phyloP scores from a whole-genome alignment of 306 rosid species.

The Morella rubra region DNA sequence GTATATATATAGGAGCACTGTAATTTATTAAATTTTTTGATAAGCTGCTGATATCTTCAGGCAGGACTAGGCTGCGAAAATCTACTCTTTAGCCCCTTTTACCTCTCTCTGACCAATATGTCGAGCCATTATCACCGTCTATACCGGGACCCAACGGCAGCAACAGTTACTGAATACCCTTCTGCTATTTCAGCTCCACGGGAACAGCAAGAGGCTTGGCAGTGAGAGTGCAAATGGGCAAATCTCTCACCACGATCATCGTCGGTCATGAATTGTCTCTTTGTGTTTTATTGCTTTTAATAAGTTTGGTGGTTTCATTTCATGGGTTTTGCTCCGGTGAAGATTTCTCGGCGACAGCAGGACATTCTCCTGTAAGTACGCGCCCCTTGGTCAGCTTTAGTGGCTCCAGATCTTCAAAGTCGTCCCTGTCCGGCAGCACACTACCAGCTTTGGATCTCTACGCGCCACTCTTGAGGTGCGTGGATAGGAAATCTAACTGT shows the following conservation, averaged over 20 bases:
- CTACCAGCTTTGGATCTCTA: too few relatives aligned
- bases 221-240: slow-evolving; percentile 27
- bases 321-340: too few relatives aligned
- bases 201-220: not conserved
- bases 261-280: not conserved
- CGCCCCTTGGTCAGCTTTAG: too few relatives aligned
- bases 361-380: rapidly evolving
- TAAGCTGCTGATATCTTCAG: slow-evolving; percentile 12
- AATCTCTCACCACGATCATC: not conserved
- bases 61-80: slow-evolving; percentile 4
- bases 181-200: slow-evolving; percentile 27
- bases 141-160: slow-evolving; percentile 23
- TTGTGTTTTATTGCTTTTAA: too few relatives aligned
- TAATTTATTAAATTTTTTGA: not conserved
- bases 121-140: slow-evolving; percentile 22
- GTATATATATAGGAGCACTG: too few relatives aligned
- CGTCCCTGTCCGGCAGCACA: too few relatives aligned
- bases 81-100: slow-evolving; percentile 7
- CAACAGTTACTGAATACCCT: slow-evolving; percentile 20
- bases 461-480: too few relatives aligned
- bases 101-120: slow-evolving; percentile 27
- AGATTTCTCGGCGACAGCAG: too few relatives aligned
- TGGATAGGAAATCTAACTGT: too few relatives aligned
- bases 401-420: too few relatives aligned
- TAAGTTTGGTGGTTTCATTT: too few relatives aligned